phyloP scores from a whole-genome alignment of 2,329 filamentous ascomycete genomes.

The Aspergillus costaricaensis region DNA sequence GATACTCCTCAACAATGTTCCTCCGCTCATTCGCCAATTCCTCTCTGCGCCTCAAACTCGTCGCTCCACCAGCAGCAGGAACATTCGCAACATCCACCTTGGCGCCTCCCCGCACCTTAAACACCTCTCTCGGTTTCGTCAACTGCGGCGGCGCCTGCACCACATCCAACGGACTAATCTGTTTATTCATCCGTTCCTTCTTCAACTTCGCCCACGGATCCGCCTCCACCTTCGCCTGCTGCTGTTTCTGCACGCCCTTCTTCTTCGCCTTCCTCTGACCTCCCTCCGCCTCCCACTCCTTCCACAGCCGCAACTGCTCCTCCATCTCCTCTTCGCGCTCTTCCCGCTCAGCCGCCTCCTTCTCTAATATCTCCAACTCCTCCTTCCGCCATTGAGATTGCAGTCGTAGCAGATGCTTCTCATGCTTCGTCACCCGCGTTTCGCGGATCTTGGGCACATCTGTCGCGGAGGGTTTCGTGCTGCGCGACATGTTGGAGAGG shows the following conservation, averaged over 20 bases:
- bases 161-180: conserved; percentile 51
- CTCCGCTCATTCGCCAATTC: conserved; percentile 69
- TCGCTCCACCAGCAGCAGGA: conserved; percentile 62
- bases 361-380: conserved; percentile 45
- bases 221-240: conserved; percentile 58
- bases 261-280: conserved; percentile 53
- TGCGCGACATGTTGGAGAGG: conserved; percentile 68
- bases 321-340: conserved; percentile 63
- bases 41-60: conserved; percentile 69
- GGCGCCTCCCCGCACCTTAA: conserved; percentile 65
- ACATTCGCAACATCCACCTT: conserved; percentile 68
- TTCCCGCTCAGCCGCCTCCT: conserved; percentile 61
- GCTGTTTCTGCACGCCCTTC: conserved; percentile 38
- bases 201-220: conserved; percentile 79
- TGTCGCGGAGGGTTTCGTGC: conserved; percentile 32
- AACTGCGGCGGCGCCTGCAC: conserved; percentile 76
- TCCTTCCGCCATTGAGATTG: conserved; percentile 61
- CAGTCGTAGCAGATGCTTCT: conserved; percentile 70
- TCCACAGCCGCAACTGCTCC: conserved; percentile 66
- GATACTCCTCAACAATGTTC: conserved; percentile 73
- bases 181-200: conserved; percentile 44
- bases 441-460: conserved; percentile 44
- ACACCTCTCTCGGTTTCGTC: conserved; percentile 62
- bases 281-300: conserved; percentile 60
- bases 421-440: conserved; percentile 74